Base-by-base conservation (phyloP, 768 basidiomycete genomes). In the Rhodocollybia butyracea region DNA sequence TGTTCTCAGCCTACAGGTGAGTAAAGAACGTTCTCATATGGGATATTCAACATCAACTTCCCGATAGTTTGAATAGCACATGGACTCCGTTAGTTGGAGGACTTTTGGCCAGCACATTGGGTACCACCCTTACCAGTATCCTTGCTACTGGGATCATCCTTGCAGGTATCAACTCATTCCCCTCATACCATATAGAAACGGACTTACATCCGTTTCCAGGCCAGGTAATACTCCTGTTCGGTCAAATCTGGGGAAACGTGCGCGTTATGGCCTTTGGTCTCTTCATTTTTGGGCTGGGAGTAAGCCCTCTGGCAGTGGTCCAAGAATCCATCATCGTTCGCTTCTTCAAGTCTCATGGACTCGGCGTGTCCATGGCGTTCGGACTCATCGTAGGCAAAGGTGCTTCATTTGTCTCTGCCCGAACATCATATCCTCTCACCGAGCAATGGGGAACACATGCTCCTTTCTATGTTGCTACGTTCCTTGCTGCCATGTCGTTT, bases 271-370 rank as follows among this genome's bases (percentile, higher is more conserved):
- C 84, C 3, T 62, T 87, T 21, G 91, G 91, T 1, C 75, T 93
- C 56, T 91, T 91, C 60, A 70, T 91, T 40, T 92, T 89, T 62
- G 91, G 91, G 6, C 72, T 92, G 2, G 91, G 90, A 3, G 76
- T 89, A 41, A 86, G 87, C 60, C 91, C 91, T 0, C 73, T 94
- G 5, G 84, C 89, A 1, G 91, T 94, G 6, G 84, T 88, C 1
- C 91, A 89, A 71, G 91, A 93, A 67, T 86, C 86, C 5, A 91
- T 91, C 59, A 89, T 93, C 50, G 86, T 91, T 40, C 85, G 86
- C 24, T 89, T 89, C 71, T 92, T 91, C 74, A 82, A 80, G 59
- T 80, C 84, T 0, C 87, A 85, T 64, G 88, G 88, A 2, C 74
- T 92, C 1, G 91, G 88, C 1, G 73, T 86, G 7, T 87, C 88